Evolutionary conservation across 495 filamentous ascomycete species (phyloP), one percentile per base, ranked within the genome.

Genomic region (Extremus antarcticus): DNA sequence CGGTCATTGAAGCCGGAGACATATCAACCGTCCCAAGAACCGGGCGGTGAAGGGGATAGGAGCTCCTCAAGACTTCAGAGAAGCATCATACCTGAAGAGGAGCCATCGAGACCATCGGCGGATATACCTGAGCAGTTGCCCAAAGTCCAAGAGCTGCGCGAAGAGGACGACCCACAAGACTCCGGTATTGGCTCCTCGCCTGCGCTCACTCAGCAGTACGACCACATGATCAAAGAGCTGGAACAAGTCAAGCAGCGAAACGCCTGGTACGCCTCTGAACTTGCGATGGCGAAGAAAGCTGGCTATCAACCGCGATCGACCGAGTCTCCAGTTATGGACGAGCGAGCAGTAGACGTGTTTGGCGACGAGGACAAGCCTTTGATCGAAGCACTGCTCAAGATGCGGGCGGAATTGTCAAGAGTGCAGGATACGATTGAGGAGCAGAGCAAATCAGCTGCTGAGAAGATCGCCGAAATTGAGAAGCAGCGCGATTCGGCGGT

Each of bases 211-310:
- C 66, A 71, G 24, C 67, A 68, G 52, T 56, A 63, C 11, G 82
- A 84, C 39, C 74, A 78, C 0, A 63, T 92, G 43, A 71, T 87
- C 21, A 86, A 88, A 63, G 94, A 97, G 58, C 76, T 99, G 3
- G 90, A 97, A 63, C 71, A 80, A 2, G 74, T 83, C 10, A 88
- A 85, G 65, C 87, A 83, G 60, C 82, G 85, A 22, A 97, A 95
- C 67, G 90, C 91, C 1, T 99, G 92, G 92, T 96, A 92, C 70
- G 89, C 89, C 7, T 95, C 91, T 1, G 92, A 99, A 68, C 72
- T 99, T 25, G 87, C 92, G 16, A 69, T 97, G 53, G 92, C 92
- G 2, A 80, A 84, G 46, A 90, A 94, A 68, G 82, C 86, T 10
- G 92, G 92, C 8, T 97, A 96, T 64, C 75, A 78, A 9, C 81